Conservation (phyloP, 2,329 filamentous ascomycete genomes). For the Gnomoniopsis sp. region DNA sequence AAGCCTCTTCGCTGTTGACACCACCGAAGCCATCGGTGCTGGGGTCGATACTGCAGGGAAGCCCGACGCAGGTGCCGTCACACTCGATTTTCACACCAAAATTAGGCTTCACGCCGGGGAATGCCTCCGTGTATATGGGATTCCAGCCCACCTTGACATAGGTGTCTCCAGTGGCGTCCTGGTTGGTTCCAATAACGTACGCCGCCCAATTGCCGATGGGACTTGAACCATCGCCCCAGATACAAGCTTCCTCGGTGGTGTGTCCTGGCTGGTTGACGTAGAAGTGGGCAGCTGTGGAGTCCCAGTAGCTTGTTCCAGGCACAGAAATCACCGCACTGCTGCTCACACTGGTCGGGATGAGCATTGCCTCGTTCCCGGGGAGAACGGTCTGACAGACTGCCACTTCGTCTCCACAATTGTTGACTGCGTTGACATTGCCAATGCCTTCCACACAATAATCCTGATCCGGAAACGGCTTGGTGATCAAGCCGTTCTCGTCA, state of each 20-base stretch:
- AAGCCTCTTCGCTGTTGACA: conserved; percentile 52
- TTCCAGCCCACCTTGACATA: conserved; percentile 77
- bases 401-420: conserved; percentile 59
- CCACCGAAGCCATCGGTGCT: conserved; percentile 50
- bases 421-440: conserved; percentile 62
- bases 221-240: conserved; percentile 64
- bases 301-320: conserved; percentile 69
- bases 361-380: conserved; percentile 77
- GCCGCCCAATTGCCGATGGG: conserved; percentile 73
- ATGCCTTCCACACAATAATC: conserved; percentile 69
- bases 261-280: conserved; percentile 76
- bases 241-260: conserved; percentile 56
- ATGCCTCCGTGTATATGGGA: conserved; percentile 63
- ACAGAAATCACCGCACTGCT: conserved; percentile 62
- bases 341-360: conserved; percentile 70
- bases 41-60: conserved; percentile 72
- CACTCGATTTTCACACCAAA: conserved; percentile 72
- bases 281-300: conserved; percentile 70
- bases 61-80: conserved; percentile 62
- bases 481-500: conserved; percentile 59
- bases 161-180: conserved; percentile 59
- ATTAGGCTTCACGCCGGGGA: conserved; percentile 55
- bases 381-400: conserved; percentile 78
- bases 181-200: conserved; percentile 74
- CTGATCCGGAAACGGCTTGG: conserved; percentile 65